Evolutionary conservation across 441 rosid genomes (phyloP), one percentile per base, ranked within the genome.

Genomic region (Pelargonium australe): DNA sequence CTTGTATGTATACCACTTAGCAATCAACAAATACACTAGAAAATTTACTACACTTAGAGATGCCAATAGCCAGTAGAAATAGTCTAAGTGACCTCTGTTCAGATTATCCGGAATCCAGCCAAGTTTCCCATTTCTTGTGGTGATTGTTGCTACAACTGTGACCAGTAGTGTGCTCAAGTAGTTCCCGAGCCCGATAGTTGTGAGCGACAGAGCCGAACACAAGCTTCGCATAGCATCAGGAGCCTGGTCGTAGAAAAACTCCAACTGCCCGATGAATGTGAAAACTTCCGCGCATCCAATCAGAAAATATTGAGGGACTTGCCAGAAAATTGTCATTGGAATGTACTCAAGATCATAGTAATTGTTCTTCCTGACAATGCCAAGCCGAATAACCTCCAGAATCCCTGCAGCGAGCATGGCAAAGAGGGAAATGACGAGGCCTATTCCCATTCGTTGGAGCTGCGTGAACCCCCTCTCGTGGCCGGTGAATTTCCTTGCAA

Each of bases 261-360:
- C 98, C 51, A 91, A 55, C 76, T 93, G 89, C 0, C 98, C 97
- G 0, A 93, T 85, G 79, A 87, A 83, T 3, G 91, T 86, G 72
- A 93, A 93, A 31, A 93, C 97, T 80, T 93, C 97, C 0, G 98
- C 97, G 67, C 96, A 91, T 3, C 98, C 98, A 0, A 91, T 64
- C 2, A 93, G 87, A 44, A 90, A 83, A 77, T 93, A 93, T 76
- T 87, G 97, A 0, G 97, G 98, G 0, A 85, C 81, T 80, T 93
- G 98, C 97, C 95, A 93, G 80, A 93, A 90, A 0, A 93, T 93
- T 0, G 97, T 73, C 92, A 85, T 76, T 0, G 95, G 89, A 68
- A 90, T 85, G 77, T 67, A 43, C 78, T 89, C 64, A 0, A 77
- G 73, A 44, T 90, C 94, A 47, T 89, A 90, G 43, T 82, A 89